Evolutionary conservation across 2,329 filamentous ascomycete species (phyloP), one percentile per base, ranked within the genome.

Genomic region (Colletotrichum spinosum): DNA sequence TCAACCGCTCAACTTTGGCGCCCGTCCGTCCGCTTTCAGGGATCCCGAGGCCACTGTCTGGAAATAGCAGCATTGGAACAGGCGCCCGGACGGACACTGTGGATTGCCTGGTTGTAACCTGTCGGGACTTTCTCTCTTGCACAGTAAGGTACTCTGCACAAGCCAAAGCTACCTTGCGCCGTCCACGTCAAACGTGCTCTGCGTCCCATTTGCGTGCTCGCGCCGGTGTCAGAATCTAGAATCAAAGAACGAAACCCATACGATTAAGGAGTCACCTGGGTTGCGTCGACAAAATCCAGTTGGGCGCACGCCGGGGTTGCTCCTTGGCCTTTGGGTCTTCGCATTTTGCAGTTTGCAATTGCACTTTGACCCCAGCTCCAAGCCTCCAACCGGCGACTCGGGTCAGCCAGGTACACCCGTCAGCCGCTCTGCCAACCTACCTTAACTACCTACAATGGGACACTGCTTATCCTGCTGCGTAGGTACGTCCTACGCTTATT

Each of bases 211-310:
- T 61, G 48, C 48, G 62, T 56, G 62, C 62, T 65, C 62, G 57
- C 62, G 58, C 57, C 58, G 63, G 58, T 52, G 59, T 63, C 64
- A 34, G 63, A 65, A 67, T 65, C 64, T 67, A 67, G 64, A 65
- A 63, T 66, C 63, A 51, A 44, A 62, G 25, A 66, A 66, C 63
- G 63, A 66, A 66, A 66, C 63, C 63, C 48, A 62, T 66, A 52
- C 52, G 17, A 17, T 17, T 17, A 17, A 17, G 54, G 49, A 60
- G 64, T 67, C 60, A 65, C 64, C 60, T 67, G 25, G 25, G 25
- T 25, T 25, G 64, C 39, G 54, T 65, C 54, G 56, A 61, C 42
- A 52, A 56, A 61, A 25, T 15, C 35, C 44, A 49, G 53, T 48
- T 48, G 42, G n/a, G 53, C 53, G 44, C 53, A 13, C 42, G 42